Evolutionary conservation across 495 filamentous ascomycete species (phyloP), one percentile per base, ranked within the genome.

Genomic region (Parachaetomium inaequale): DNA sequence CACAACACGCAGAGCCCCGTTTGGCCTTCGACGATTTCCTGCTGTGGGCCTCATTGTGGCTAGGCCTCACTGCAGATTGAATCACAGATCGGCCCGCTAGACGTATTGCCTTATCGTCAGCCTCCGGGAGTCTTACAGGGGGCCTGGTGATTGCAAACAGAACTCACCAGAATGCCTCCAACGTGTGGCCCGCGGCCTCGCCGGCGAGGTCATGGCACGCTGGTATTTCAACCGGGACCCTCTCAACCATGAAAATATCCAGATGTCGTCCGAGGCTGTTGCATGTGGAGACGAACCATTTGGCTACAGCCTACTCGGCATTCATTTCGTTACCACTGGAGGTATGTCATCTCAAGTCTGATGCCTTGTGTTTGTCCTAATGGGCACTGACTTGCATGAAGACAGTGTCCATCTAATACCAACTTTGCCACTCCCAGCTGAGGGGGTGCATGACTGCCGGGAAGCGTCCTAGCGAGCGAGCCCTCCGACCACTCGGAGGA

Each of bases 61-160:
- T 1, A 19, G 52, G 52, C 32, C 52, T 55, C 52, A 23, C 26
- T 55, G 52, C 52, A 55, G 52, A 49, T 49, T 17, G 15, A 32
- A 46, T 23, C 42, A 17, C 19, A 23, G 42, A 46, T 46, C 26
- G 12, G 25, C 26, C 26, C 8, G 26, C 49, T 31, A 15, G 21
- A 14, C 26, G 14, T 31, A 32, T 17, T 32, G 25, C 26, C 46
- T 29, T 15, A 10, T 29, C n/a, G 14, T 51, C 49, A 3, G 49
- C 49, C 49, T 19, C 49, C 49, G n/a, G 17, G 49, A n/a, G 28
- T 7, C 28, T 51, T 29, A 32, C 15, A 31, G 49, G 28, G 15
- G 25, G 7, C 14, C 28, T 47, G 17, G 4, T 19, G 28, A 21
- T 25, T 25, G 17, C 43, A 58, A 8, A 25, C n/a, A 21, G 14